phyloP scores from a whole-genome alignment of 208 protist genomes.

The Trypanosoma platydactyli region DNA sequence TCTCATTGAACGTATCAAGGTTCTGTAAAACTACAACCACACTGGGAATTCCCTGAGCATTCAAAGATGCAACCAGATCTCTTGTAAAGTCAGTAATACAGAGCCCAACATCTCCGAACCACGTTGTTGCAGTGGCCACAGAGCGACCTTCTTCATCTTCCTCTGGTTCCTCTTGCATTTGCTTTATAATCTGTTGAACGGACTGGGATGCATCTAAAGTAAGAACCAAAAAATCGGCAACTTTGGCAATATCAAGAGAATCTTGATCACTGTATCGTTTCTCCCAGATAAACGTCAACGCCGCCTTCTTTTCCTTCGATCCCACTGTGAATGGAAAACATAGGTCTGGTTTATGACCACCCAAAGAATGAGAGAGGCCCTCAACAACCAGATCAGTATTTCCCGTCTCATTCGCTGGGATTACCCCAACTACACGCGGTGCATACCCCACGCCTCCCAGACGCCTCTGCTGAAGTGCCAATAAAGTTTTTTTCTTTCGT shows the following conservation, averaged over 20 bases:
- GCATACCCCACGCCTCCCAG: slow-evolving; percentile 48
- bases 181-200: slow-evolving; percentile 77
- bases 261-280: slow-evolving; percentile 82
- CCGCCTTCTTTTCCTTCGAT: slow-evolving; percentile 60
- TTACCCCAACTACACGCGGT: slow-evolving; percentile 73
- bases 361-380: slow-evolving; percentile 52
- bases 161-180: slow-evolving; percentile 50
- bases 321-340: slow-evolving; percentile 57
- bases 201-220: slow-evolving; percentile 74
- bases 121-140: slow-evolving; percentile 64
- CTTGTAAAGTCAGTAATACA: slow-evolving; percentile 89
- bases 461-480: slow-evolving; percentile 48
- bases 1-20: slow-evolving; percentile 74
- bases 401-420: slow-evolving; percentile 83
- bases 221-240: slow-evolving; percentile 82
- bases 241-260: slow-evolving; percentile 80
- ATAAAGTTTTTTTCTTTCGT: slow-evolving; percentile 48
- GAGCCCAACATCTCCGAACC: slow-evolving; percentile 83
- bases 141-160: slow-evolving; percentile 26
- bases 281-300: slow-evolving; percentile 83
- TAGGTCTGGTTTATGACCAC: slow-evolving; percentile 31
- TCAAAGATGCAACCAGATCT: slow-evolving; percentile 69
- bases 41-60: slow-evolving; percentile 71
- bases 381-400: slow-evolving; percentile 75
- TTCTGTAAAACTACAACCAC: slow-evolving; percentile 79